A percentile compares a stretch with the other conserved stretches of the same genome.
Evolutionary conservation across 2,329 filamentous ascomycete genomes (phyloP).

Genomic region (Ilyonectria destructans): DNA sequence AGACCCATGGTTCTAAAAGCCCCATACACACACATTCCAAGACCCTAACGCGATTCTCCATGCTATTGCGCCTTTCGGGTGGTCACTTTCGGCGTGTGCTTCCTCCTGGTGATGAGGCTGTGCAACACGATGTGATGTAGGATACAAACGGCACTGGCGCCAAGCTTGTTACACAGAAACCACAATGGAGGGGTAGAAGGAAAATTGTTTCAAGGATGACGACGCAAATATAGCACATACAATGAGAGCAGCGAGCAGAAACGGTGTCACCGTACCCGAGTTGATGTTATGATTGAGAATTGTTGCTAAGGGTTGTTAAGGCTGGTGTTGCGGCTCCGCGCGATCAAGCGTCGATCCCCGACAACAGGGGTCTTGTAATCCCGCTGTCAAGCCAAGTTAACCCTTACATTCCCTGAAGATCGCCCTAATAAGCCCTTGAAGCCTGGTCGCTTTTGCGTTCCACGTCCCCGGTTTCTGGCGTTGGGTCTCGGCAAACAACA

Average conservation of each 20-base stretch:
- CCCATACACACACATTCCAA: neutral
- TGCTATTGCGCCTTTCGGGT: neutral
- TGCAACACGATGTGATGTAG: neutral
- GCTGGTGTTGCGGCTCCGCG: neutral
- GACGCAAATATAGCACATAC: neutral
- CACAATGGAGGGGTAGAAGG: neutral
- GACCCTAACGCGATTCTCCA: too few species aligned
- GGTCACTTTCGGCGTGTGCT: neutral
- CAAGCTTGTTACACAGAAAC: too few species aligned
- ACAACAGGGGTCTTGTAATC: neutral
- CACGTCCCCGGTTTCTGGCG: constrained; percentile 14
- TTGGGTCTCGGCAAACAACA: constrained; percentile 8
- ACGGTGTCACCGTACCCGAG: neutral
- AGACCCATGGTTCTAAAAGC: neutral
- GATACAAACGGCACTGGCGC: neutral
- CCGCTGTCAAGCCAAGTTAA: neutral
- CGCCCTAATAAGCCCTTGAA: neutral
- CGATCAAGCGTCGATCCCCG: neutral
- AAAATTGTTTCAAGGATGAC: neutral
- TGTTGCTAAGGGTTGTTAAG: neutral
- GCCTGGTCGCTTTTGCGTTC: constrained; percentile 2
- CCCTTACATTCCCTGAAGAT: neutral
- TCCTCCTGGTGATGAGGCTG: neutral
- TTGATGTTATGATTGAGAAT: neutral
- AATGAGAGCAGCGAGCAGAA: neutral